phyloP scores from a whole-genome alignment of 768 basidiomycete genomes.

The Termitomyces sp. region DNA sequence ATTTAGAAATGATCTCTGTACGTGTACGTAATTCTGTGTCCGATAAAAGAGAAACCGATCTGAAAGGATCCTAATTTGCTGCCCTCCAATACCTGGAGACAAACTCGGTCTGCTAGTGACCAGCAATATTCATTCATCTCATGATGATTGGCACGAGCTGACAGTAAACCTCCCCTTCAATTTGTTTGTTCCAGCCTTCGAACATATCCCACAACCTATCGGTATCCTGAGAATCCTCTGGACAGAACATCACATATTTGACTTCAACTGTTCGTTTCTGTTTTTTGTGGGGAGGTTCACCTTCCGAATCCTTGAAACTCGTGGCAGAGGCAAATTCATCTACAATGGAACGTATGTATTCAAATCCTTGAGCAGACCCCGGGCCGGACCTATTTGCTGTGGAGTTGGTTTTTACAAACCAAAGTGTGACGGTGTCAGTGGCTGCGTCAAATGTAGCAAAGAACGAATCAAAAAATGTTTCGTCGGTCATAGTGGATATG shows the following conservation, averaged over 20 bases:
- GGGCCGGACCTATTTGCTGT: too few relatives aligned
- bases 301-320: background rate
- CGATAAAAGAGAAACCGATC: too few relatives aligned
- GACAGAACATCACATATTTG: background rate
- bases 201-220: background rate
- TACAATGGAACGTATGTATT: too few relatives aligned
- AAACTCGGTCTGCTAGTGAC: too few relatives aligned
- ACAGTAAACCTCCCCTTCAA: background rate
- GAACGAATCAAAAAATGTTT: background rate
- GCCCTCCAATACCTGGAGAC: too few relatives aligned
- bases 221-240: background rate
- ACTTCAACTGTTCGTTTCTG: background rate
- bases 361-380: too few relatives aligned
- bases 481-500: too few relatives aligned
- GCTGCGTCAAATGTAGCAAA: background rate
- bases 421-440: background rate
- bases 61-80: too few relatives aligned
- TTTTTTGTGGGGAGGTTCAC: background rate
- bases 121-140: too few relatives aligned
- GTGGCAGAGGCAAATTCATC: too few relatives aligned
- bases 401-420: background rate
- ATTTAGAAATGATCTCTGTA: too few relatives aligned
- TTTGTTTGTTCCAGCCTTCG: background rate
- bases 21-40: too few relatives aligned
- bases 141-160: background rate